Conservation (phyloP, 352 stramenopile species). For the Nannochloropsis limnetica region DNA sequence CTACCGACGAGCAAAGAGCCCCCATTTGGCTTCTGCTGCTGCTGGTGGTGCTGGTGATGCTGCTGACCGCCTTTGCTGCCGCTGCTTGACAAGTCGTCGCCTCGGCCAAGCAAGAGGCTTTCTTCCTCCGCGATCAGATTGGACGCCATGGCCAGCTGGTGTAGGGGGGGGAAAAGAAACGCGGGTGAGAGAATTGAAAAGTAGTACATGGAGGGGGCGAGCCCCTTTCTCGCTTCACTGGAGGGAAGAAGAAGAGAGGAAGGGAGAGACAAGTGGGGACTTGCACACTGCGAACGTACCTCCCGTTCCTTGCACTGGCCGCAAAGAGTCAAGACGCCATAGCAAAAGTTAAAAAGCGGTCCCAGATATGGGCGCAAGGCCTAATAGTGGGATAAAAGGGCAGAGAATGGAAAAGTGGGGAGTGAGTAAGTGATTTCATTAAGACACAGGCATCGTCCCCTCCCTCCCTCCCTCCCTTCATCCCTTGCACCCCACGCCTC, state of each 20-base stretch:
- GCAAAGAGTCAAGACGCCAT: slow-evolving; percentile 1
- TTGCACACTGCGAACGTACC: not conserved
- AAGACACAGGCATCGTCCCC: too few relatives aligned
- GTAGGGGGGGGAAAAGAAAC: not conserved
- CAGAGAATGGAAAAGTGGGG: not conserved
- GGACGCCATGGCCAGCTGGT: slow-evolving; percentile 27
- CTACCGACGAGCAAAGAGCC: not conserved
- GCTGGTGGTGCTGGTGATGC: not conserved
- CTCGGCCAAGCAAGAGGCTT: not conserved
- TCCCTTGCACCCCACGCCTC: not conserved
- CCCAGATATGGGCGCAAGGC: not conserved
- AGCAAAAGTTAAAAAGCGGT: slow-evolving; percentile 26
- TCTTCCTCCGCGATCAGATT: not conserved
- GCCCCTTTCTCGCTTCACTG: not conserved
- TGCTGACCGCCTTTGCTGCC: not conserved
- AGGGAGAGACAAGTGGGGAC: not conserved
- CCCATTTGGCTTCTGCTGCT: not conserved
- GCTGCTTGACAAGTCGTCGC: not conserved
- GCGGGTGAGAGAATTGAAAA: not conserved
- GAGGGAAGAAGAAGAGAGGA: not conserved
- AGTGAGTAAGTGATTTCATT: too few relatives aligned
- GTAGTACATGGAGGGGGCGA: not conserved
- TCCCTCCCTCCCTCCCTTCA: not conserved
- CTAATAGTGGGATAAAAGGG: not conserved
- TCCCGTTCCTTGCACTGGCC: slow-evolving; percentile 26